Percentiles rank a stretch among this genome's conserved stretches.
These are phyloP conservation scores for Apophysomyces trapeziformis DNA, from an alignment of 371 early-diverging fungal species.

Conservation along the genomic window DNA sequence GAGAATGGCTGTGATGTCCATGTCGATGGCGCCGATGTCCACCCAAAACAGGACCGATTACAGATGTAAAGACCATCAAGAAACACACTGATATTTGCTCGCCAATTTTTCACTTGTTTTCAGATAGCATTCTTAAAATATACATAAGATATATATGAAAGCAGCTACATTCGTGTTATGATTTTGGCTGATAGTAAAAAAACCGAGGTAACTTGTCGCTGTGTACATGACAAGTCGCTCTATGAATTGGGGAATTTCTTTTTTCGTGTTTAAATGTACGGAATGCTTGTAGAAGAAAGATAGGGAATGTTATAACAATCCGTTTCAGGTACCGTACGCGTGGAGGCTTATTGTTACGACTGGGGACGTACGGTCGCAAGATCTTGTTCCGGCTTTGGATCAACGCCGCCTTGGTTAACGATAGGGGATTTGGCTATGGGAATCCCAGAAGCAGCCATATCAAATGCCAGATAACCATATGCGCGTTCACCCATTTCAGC, in stretches of 20 bases:
- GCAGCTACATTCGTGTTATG: slow-evolving; percentile 4
- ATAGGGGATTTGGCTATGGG: background rate
- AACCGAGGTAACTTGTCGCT: background rate
- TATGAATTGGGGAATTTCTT: background rate
- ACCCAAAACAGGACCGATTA: background rate
- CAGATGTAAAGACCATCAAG: background rate
- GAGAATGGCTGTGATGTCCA: background rate
- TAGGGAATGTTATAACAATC: background rate
- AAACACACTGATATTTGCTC: too few species aligned
- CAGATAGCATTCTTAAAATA: background rate
- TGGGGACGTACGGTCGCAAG: background rate
- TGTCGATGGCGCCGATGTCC: background rate
- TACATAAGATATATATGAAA: background rate
- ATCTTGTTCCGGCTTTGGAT: background rate
- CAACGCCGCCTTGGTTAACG: slow-evolving; percentile 7
- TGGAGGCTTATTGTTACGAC: background rate
- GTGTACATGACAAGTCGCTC: background rate
- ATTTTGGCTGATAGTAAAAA: slow-evolving; percentile 3
- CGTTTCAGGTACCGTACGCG: too few species aligned
- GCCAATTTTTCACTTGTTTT: background rate
- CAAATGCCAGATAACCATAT: slow-evolving; percentile 49
- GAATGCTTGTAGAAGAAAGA: background rate
- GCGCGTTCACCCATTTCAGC: slow-evolving; percentile 69
- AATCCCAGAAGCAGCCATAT: slow-evolving; percentile 15
- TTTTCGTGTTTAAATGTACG: background rate